Conservation (phyloP, 1,284 basidiomycete species). For the Trichosporon sp. region DNA sequence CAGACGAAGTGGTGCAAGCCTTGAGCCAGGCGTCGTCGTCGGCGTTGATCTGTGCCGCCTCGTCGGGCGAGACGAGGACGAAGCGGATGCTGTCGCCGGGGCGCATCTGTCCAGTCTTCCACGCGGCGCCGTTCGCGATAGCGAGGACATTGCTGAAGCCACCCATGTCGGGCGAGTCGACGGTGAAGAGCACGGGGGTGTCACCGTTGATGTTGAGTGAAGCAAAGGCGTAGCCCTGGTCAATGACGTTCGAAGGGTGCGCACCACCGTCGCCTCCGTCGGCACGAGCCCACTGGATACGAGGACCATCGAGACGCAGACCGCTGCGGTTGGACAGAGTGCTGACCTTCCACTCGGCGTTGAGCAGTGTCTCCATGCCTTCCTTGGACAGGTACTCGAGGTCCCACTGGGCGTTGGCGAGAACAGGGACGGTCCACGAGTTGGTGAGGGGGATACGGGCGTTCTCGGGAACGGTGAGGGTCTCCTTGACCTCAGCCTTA, state of each 20-base stretch:
- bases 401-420: slow-evolving; percentile 35
- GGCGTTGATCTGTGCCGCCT: slow-evolving; percentile 23
- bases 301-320: slow-evolving; percentile 56
- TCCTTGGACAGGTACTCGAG: slow-evolving; percentile 32
- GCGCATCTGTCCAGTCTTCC: slow-evolving; percentile 51
- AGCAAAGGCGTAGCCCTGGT: slow-evolving; percentile 68
- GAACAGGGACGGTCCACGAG: slow-evolving; percentile 31
- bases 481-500: slow-evolving; percentile 4
- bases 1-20: slow-evolving; percentile 1
- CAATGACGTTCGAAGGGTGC: slow-evolving; percentile 71
- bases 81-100: slow-evolving; percentile 46
- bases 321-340: slow-evolving; percentile 53
- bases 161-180: slow-evolving; percentile 44
- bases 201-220: slow-evolving; percentile 69
- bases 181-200: slow-evolving; percentile 63
- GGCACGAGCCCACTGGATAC: slow-evolving; percentile 64
- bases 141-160: slow-evolving; percentile 35
- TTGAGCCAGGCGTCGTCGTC: slow-evolving; percentile 29
- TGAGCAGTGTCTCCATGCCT: slow-evolving; percentile 42
- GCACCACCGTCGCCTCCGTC: slow-evolving; percentile 71
- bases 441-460: slow-evolving; percentile 28
- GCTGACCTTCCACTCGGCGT: slow-evolving; percentile 46
- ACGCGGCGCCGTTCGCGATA: slow-evolving; percentile 30
- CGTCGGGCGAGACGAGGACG: slow-evolving; percentile 59
- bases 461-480: slow-evolving; percentile 23